A percentile compares a stretch with the other conserved stretches of the same genome.
These are phyloP conservation scores for Parascedosporium putredinis DNA, from an alignment of 2,329 filamentous ascomycete genomes.

Conservation along the genomic window DNA sequence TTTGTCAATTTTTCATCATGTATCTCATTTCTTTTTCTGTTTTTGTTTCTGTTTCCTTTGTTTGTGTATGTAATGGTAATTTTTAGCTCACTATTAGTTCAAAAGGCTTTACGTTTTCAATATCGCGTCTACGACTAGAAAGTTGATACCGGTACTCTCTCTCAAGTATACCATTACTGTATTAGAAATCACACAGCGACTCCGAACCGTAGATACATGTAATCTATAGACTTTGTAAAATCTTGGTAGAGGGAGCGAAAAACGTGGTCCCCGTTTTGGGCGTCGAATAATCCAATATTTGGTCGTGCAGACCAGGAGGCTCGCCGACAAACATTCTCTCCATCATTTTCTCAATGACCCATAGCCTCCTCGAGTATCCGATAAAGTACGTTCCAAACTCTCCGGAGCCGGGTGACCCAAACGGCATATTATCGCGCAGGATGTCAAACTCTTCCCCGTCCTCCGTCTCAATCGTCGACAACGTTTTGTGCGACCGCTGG, in stretches of 20 bases:
- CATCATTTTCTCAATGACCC: slow-evolving; percentile 49
- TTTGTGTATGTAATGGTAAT: no score
- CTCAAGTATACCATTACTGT: no score
- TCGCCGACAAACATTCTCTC: slow-evolving; percentile 46
- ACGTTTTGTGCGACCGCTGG: slow-evolving; percentile 42
- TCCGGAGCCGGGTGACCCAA: slow-evolving; percentile 38
- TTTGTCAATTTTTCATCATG: no score
- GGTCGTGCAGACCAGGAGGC: slow-evolving; percentile 43
- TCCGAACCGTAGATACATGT: no score
- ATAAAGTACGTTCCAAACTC: slow-evolving; percentile 51
- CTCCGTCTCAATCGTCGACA: slow-evolving; percentile 42
- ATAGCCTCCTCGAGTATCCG: slow-evolving; percentile 39
- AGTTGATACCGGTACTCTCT: no score
- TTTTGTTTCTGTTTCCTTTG: no score
- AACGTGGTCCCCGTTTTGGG: slow-evolving; percentile 42
- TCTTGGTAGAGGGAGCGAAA: slow-evolving; percentile 35
- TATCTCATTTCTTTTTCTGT: no score
- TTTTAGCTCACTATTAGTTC: no score
- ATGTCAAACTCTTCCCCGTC: slow-evolving; percentile 40
- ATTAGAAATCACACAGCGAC: no score
- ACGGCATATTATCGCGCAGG: slow-evolving; percentile 50
- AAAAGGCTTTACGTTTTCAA: no score
- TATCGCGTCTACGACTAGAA: no score
- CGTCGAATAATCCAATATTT: slow-evolving; percentile 42
- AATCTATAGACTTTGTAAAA: slow-evolving; percentile 18